A percentile compares a stretch with the other conserved stretches of the same genome.
Conservation (phyloP, 2,329 filamentous ascomycete species). For the Botrytis tulipae region DNA sequence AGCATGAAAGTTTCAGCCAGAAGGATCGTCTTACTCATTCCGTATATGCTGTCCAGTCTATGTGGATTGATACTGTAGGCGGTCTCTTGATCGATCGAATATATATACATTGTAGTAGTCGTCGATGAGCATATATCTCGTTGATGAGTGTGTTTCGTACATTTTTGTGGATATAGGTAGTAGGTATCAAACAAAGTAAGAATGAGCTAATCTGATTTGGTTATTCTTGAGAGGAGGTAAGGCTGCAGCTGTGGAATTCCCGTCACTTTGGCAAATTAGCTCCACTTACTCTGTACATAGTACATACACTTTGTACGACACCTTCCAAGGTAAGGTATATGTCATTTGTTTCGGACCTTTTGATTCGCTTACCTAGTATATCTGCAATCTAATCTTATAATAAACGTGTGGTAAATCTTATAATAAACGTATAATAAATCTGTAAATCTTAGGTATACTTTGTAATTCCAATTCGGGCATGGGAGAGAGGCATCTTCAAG, state of each 20-base stretch:
- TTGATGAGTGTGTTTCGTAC: background rate
- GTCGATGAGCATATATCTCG: background rate
- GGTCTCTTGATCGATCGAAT: background rate
- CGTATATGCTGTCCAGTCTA: background rate
- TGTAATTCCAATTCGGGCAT: no score
- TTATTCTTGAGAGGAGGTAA: background rate
- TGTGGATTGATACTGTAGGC: background rate
- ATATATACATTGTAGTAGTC: background rate
- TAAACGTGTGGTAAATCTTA: background rate
- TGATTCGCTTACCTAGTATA: background rate
- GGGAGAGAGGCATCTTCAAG: background rate
- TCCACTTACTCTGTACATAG: background rate
- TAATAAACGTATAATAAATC: background rate
- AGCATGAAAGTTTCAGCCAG: slow-evolving; percentile 5
- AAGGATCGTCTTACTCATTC: background rate
- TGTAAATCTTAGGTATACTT: background rate
- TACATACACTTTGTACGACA: background rate
- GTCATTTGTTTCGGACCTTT: background rate
- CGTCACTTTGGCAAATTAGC: slow-evolving; percentile 1
- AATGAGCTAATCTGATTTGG: background rate
- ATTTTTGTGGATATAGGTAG: background rate
- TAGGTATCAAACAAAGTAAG: background rate
- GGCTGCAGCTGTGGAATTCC: background rate
- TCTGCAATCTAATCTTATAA: slow-evolving; percentile 12
- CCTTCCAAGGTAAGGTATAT: background rate